Percentiles rank a stretch among this genome's conserved stretches.
These are phyloP conservation scores for Camelina hispida DNA, from an alignment of 345 rosid species.

Conservation along the genomic window DNA sequence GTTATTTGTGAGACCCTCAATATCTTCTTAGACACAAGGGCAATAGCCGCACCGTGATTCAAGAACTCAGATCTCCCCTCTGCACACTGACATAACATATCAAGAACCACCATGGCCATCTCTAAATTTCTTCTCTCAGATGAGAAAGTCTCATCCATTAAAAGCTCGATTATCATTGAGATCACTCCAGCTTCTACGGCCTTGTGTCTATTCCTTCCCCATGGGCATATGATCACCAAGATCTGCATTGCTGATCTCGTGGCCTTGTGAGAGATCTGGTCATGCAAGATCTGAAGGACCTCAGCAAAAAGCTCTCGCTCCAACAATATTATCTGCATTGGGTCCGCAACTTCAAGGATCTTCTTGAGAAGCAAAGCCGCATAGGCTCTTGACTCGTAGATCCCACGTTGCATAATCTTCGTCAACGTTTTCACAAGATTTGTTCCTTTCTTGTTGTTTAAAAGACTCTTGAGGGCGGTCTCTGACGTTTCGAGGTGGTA, in stretches of 20 bases:
- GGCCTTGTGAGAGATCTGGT: constrained; percentile 69
- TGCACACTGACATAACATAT: constrained; percentile 65
- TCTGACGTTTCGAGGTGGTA: constrained; percentile 69
- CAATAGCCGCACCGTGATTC: constrained; percentile 68
- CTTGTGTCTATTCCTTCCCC: constrained; percentile 78
- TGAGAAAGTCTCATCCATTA: constrained; percentile 59
- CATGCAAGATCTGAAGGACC: constrained; percentile 55
- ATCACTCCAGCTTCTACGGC: constrained; percentile 69
- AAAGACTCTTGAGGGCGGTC: constrained; percentile 60
- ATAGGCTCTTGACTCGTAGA: constrained; percentile 56
- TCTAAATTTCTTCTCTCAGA: constrained; percentile 56
- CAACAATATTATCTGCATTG: constrained; percentile 54
- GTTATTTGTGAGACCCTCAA: constrained; percentile 72
- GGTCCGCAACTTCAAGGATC: constrained; percentile 62
- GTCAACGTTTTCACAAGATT: constrained; percentile 56
- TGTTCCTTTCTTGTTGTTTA: constrained; percentile 51
- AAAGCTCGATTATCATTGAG: constrained; percentile 59
- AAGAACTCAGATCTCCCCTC: constrained; percentile 83
- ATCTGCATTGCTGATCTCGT: constrained; percentile 65
- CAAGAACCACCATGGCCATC: constrained; percentile 62
- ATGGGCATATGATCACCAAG: constrained; percentile 55
- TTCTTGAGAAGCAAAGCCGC: constrained; percentile 51
- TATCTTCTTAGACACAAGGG: constrained; percentile 77
- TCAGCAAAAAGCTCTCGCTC: constrained; percentile 53
- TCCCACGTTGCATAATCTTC: constrained; percentile 61